A percentile compares a stretch with the other conserved stretches of the same genome.
Evolutionary conservation across 2,329 filamentous ascomycete genomes (phyloP).

Genomic region (Aureobasidium mangrovei): DNA sequence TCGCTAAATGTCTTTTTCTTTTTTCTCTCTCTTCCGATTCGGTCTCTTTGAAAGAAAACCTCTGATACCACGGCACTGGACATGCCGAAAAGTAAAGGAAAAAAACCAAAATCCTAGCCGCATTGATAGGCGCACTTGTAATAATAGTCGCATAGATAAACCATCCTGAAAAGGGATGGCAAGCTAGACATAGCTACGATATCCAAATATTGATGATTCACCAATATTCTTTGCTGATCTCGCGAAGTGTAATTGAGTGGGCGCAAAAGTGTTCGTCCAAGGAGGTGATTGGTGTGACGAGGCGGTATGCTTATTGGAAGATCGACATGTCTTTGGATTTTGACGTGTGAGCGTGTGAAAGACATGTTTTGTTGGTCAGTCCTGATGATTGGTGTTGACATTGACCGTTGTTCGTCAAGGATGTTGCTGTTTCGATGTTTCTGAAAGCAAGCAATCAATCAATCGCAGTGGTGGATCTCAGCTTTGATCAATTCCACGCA

Average conservation of each 20-base stretch:
- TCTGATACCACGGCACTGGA: conserved; percentile 9
- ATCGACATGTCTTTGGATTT: not conserved
- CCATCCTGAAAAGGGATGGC: not conserved
- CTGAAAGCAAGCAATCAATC: not conserved
- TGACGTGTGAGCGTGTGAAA: not conserved
- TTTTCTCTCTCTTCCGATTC: too few relatives aligned
- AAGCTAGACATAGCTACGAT: conserved; percentile 9
- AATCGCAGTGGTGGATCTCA: not conserved
- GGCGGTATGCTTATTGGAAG: not conserved
- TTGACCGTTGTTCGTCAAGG: too few relatives aligned
- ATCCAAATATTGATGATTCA: conserved; percentile 8
- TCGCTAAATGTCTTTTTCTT: conserved; percentile 6
- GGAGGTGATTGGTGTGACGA: not conserved
- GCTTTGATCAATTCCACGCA: not conserved
- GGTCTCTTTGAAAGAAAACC: not conserved
- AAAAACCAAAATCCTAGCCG: conserved; percentile 2
- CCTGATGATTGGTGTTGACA: too few relatives aligned
- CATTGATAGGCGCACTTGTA: conserved; percentile 2
- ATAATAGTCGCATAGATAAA: conserved; percentile 9
- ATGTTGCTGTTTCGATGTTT: too few relatives aligned
- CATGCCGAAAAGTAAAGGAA: not conserved
- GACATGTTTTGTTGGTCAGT: too few relatives aligned
- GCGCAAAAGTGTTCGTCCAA: too few relatives aligned
- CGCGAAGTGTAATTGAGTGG: not conserved
- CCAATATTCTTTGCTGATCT: not conserved